Percentiles rank a stretch among this genome's conserved stretches.
These are phyloP conservation scores for Aspergillus thermomutatus DNA, from an alignment of 2,329 filamentous ascomycete species.

Conservation along the genomic window DNA sequence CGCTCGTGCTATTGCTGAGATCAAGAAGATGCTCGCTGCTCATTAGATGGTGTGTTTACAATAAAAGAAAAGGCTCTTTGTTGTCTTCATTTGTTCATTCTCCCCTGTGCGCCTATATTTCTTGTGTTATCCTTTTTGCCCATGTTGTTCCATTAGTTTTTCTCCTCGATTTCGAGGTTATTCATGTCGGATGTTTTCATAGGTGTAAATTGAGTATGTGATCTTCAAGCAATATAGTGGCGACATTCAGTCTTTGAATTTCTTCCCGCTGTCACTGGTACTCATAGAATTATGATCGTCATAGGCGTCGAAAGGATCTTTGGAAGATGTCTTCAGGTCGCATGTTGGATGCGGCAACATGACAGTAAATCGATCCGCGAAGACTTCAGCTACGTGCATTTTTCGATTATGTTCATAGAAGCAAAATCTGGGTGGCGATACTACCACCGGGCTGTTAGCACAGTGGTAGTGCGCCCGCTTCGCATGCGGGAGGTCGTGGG, in stretches of 20 bases:
- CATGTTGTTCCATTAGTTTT: slow-evolving; percentile 6
- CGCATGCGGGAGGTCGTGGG: slow-evolving; percentile 24
- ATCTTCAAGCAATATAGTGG: slow-evolving; percentile 11
- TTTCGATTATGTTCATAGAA: background rate
- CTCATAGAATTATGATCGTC: background rate
- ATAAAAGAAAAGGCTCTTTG: slow-evolving; percentile 13
- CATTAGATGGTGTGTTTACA: slow-evolving; percentile 16
- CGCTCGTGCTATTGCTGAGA: slow-evolving; percentile 90
- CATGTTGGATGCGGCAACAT: too few species aligned
- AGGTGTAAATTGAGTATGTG: slow-evolving; percentile 28
- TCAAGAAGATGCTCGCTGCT: slow-evolving; percentile 90
- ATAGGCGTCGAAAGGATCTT: too few species aligned
- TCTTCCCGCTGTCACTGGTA: too few species aligned
- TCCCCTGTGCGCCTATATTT: slow-evolving; percentile 6
- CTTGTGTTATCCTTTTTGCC: slow-evolving; percentile 11
- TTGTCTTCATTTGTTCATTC: slow-evolving; percentile 12
- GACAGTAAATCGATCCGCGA: too few species aligned
- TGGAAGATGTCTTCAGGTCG: too few species aligned
- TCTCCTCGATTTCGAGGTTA: slow-evolving; percentile 22
- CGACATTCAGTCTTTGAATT: background rate
- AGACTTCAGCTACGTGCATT: background rate
- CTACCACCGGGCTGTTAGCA: slow-evolving; percentile 16
- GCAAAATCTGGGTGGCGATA: background rate
- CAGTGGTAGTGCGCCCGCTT: slow-evolving; percentile 27
- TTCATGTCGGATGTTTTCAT: slow-evolving; percentile 25